Evolutionary conservation across 225 moss, liverwort and hornwort genomes (phyloP).

Genomic region (Rhytidiadelphus loreus): DNA sequence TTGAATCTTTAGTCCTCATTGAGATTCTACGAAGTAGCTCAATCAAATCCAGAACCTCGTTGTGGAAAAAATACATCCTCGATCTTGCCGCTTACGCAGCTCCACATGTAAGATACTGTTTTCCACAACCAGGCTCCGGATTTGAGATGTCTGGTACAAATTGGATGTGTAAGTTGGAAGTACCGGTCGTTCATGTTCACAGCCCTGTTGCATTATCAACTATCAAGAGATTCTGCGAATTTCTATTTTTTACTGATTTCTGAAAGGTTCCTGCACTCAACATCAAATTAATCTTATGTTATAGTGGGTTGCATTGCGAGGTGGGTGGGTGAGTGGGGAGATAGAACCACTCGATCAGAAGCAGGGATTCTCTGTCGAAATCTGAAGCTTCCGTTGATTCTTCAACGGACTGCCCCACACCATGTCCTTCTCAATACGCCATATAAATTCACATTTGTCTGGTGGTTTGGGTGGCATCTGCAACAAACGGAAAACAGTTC

Average conservation of each 20-base stretch:
- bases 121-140: neutral
- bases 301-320: neutral
- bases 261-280: neutral
- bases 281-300: too few species aligned
- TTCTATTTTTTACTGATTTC: too few species aligned
- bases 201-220: neutral
- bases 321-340: neutral
- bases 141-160: neutral
- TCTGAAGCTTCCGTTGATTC: constrained; percentile 23
- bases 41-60: neutral
- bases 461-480: constrained; percentile 52
- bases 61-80: neutral
- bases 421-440: constrained; percentile 39
- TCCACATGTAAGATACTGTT: neutral
- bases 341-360: neutral
- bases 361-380: constrained; percentile 24
- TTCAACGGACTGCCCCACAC: constrained; percentile 49
- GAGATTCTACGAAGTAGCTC: too few species aligned
- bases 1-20: neutral
- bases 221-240: too few species aligned
- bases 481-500: neutral
- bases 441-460: constrained; percentile 13
- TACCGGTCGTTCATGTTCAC: neutral
- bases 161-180: neutral
- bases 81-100: neutral